phyloP scores from a whole-genome alignment of 192 early-diverging fungal species.

The Mortierella claussenii region DNA sequence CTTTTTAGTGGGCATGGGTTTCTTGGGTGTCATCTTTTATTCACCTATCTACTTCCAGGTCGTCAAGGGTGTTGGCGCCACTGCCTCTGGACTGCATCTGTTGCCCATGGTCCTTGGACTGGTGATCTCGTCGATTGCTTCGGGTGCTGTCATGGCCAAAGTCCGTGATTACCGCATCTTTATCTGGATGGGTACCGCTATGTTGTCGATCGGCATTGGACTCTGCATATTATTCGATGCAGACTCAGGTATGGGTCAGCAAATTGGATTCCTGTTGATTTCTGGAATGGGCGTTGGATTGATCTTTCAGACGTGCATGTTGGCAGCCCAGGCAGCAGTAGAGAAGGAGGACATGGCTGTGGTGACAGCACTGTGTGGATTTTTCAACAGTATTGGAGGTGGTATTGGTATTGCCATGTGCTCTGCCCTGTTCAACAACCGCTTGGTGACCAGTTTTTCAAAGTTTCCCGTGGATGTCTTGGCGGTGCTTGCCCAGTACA shows the following conservation, averaged over 20 bases:
- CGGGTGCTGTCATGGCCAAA: slow-evolving; percentile 70
- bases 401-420: slow-evolving; percentile 74
- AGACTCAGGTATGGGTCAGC: slow-evolving; percentile 57
- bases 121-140: slow-evolving; percentile 72
- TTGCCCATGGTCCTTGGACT: slow-evolving; percentile 80
- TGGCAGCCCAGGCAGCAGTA: slow-evolving; percentile 80
- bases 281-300: slow-evolving; percentile 81
- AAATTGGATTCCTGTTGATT: slow-evolving; percentile 73
- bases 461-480: slow-evolving; percentile 1
- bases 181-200: slow-evolving; percentile 66
- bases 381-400: slow-evolving; percentile 61
- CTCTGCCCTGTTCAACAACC: slow-evolving; percentile 72
- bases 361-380: slow-evolving; percentile 75
- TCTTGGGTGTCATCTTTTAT: slow-evolving; percentile 77
- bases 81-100: slow-evolving; percentile 75
- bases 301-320: slow-evolving; percentile 77
- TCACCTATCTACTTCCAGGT: slow-evolving; percentile 87
- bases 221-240: slow-evolving; percentile 63
- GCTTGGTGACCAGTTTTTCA: slow-evolving; percentile 44
- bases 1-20: slow-evolving; percentile 72
- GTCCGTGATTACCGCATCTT: slow-evolving; percentile 70
- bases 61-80: slow-evolving; percentile 77
- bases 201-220: slow-evolving; percentile 71
- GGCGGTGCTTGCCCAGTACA: slow-evolving; percentile 9
- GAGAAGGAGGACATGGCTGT: slow-evolving; percentile 72